These are phyloP conservation scores for Aspergillus olivimuriae DNA, from an alignment of 495 filamentous ascomycete species.

Conservation along the genomic window DNA sequence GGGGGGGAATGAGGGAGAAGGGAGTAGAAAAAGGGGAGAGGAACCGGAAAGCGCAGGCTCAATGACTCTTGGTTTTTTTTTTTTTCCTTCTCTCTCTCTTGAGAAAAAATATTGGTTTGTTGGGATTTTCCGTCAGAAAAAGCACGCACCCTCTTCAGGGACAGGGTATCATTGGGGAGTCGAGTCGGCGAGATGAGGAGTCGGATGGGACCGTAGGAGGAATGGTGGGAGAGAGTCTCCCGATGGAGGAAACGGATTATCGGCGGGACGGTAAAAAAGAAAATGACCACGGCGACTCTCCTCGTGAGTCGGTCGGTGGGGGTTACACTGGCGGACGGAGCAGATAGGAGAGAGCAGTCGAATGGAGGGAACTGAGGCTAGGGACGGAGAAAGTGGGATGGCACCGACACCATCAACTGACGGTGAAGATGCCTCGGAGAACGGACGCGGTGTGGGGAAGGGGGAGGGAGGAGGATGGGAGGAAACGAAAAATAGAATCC, in stretches of 20 bases:
- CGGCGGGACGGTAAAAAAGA: constrained; percentile 22
- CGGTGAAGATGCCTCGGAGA: background rate
- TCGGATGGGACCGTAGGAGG: constrained; percentile 7
- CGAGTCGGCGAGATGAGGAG: constrained; percentile 5
- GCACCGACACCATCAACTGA: background rate
- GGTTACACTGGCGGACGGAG: constrained; percentile 18
- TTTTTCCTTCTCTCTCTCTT: too few relatives aligned
- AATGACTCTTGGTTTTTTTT: too few relatives aligned
- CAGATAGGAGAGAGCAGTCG: background rate
- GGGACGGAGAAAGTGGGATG: background rate
- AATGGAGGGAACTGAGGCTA: background rate
- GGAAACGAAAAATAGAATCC: background rate
- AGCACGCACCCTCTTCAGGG: too few relatives aligned
- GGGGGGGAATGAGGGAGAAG: too few relatives aligned
- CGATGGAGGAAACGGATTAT: constrained; percentile 15
- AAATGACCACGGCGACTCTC: constrained; percentile 9
- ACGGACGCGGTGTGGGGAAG: background rate
- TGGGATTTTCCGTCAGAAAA: too few relatives aligned
- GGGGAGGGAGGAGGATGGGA: background rate
- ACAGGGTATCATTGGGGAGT: too few relatives aligned
- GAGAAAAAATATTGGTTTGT: too few relatives aligned
- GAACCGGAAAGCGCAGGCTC: too few relatives aligned
- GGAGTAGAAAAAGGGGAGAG: too few relatives aligned
- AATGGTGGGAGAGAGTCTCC: constrained; percentile 7
- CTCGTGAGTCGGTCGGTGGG: constrained; percentile 10